phyloP scores from a whole-genome alignment of 495 filamentous ascomycete genomes.

The Neurospora intermedia region DNA sequence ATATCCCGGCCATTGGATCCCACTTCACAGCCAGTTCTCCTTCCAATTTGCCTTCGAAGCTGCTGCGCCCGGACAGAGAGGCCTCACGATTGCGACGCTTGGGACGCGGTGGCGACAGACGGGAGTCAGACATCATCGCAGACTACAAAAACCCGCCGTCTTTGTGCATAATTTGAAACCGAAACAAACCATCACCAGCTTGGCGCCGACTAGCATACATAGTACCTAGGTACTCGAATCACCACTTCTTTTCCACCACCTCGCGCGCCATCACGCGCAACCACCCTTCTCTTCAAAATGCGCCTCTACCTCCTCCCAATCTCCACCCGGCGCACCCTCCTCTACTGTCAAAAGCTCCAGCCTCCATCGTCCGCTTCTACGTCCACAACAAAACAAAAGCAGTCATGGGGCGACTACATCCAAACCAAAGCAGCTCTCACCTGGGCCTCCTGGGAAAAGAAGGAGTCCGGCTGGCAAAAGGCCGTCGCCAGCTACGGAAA shows the following conservation, averaged over 20 bases:
- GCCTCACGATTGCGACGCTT: neutral
- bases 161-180: neutral
- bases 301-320: slow-evolving; percentile 92
- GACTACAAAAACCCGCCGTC: neutral
- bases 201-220: neutral
- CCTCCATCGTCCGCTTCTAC: slow-evolving; percentile 55
- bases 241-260: neutral
- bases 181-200: neutral
- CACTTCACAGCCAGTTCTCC: neutral
- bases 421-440: slow-evolving; percentile 57
- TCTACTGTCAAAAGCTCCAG: slow-evolving; percentile 77
- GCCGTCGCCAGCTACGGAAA: slow-evolving; percentile 79
- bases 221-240: neutral
- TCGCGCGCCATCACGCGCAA: neutral
- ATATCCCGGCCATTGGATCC: neutral
- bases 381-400: slow-evolving; percentile 43
- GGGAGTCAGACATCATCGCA: neutral
- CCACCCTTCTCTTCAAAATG: slow-evolving; percentile 42
- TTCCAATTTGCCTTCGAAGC: neutral
- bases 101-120: neutral
- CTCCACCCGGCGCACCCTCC: slow-evolving; percentile 78
- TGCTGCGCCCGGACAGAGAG: neutral
- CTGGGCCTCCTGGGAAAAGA: slow-evolving; percentile 82
- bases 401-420: slow-evolving; percentile 49
- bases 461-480: slow-evolving; percentile 78